Base-by-base conservation (phyloP, 192 early-diverging fungal species). In the Backusella liffmaniae region DNA sequence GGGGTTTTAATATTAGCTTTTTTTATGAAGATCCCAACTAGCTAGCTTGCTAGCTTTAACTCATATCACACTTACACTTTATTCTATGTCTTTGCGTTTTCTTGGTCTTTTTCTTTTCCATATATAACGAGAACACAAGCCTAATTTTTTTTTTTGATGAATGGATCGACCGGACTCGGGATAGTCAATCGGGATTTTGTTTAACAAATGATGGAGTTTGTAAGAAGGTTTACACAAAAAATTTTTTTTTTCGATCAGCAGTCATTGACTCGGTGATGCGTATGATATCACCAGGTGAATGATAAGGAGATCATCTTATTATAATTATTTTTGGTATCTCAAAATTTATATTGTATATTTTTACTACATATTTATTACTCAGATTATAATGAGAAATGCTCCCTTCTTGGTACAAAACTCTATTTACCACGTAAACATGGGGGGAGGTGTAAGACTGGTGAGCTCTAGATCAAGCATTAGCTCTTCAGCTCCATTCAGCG, bases 81-180 rank as follows among this genome's bases (percentile, higher is more conserved):
- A 23, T 8, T 59, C 53, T 4, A 59, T 26, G n/a, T 59, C 53
- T 59, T 59, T 62, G 21, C n/a, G 7, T 62, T 62, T 62, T 56
- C 53, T 56, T 21, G 18, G 18, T 56, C 53, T 56, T n/a, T 62
- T 29, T 62, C 56, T 62, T 62, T 62, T 62, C 56, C 26, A 62
- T 26, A 21, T 62, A 29, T 29, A 62, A 62, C 21, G 9, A 62
- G 56, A 62, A 62, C 56, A 62, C 56, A 62, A 26, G 56, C 12
- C 56, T 62, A 62, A 1, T 62, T 62, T 62, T 59, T 32, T 32
- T 62, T 62, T 62, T 62, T 62, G 7, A 29, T 62, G 12, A 62
- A 62, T 62, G 56, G 56, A 62, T 62, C 56, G 56, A 62, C 56
- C 56, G 21, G 56, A 62, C 56, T 62, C 56, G 56, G 56, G 56